Conservation (phyloP, 1,139 yeast species). For the Yamadazyma atmosphaerica region DNA sequence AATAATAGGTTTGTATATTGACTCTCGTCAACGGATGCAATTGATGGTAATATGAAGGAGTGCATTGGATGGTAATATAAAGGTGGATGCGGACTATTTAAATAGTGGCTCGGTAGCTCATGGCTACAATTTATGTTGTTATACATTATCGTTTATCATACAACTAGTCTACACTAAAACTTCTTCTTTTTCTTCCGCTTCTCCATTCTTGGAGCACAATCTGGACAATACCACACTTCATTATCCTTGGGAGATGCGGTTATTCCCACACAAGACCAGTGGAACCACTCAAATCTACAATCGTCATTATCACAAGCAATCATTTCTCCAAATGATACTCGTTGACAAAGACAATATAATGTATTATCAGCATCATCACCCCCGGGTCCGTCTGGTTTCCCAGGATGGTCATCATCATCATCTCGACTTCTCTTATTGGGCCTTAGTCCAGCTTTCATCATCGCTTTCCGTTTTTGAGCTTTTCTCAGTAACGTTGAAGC, state of each 20-base stretch:
- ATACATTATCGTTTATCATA: no score
- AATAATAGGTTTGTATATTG: no score
- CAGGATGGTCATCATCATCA: constrained; percentile 11
- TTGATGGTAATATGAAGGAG: no score
- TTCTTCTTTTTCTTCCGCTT: constrained; percentile 48
- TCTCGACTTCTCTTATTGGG: constrained; percentile 28
- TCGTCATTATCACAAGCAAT: constrained; percentile 86
- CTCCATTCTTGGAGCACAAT: constrained; percentile 55
- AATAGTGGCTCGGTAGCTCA: no score
- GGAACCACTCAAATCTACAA: constrained; percentile 88
- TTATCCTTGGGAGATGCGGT: constrained; percentile 67
- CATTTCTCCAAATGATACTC: constrained; percentile 88
- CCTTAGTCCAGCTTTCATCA: constrained; percentile 22
- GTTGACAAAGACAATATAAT: constrained; percentile 78
- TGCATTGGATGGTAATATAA: no score
- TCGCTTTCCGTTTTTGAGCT: constrained; percentile 28
- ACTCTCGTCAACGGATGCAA: no score
- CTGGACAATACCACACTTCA: constrained; percentile 72
- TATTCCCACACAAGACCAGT: constrained; percentile 81
- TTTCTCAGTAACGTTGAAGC: constrained; percentile 17
- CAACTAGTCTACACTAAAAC: constrained; percentile 11
- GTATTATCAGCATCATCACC: constrained; percentile 66
- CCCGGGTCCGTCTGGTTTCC: constrained; percentile 20
- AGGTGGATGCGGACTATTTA: no score
- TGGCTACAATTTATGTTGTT: no score